Evolutionary conservation across 192 early-diverging fungal genomes (phyloP).

Genomic region (Ambispora gerdemannii): DNA sequence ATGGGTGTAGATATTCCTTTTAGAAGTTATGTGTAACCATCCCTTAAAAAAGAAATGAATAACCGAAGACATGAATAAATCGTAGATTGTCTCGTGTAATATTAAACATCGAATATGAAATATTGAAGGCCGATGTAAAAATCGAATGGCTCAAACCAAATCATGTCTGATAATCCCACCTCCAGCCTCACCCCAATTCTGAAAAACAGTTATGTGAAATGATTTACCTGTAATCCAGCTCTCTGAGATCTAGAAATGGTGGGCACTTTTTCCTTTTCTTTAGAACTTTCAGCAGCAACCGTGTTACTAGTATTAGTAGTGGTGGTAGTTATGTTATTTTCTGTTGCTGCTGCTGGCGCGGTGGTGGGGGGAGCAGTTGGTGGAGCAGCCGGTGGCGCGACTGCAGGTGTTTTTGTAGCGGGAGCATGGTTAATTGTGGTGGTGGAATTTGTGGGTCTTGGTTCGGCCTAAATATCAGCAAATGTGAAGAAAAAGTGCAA

Average conservation of each 20-base stretch:
- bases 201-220: background rate
- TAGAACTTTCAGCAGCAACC: background rate
- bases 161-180: too few species aligned
- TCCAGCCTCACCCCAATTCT: constrained; percentile 22
- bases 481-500: too few species aligned
- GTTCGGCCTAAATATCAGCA: too few species aligned
- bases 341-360: background rate
- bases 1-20: too few species aligned
- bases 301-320: background rate
- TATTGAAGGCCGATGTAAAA: too few species aligned
- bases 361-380: background rate
- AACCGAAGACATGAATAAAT: too few species aligned
- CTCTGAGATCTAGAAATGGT: constrained; percentile 57
- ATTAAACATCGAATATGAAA: too few species aligned
- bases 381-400: background rate
- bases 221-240: constrained; percentile 58
- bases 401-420: background rate
- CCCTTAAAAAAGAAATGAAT: too few species aligned
- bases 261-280: constrained; percentile 44
- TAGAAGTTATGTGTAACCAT: too few species aligned
- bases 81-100: too few species aligned
- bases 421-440: background rate
- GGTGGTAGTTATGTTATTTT: background rate
- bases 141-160: too few species aligned
- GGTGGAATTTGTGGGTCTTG: background rate